phyloP scores from a whole-genome alignment of 2,329 filamentous ascomycete genomes.

The Colletotrichum noveboracense region DNA sequence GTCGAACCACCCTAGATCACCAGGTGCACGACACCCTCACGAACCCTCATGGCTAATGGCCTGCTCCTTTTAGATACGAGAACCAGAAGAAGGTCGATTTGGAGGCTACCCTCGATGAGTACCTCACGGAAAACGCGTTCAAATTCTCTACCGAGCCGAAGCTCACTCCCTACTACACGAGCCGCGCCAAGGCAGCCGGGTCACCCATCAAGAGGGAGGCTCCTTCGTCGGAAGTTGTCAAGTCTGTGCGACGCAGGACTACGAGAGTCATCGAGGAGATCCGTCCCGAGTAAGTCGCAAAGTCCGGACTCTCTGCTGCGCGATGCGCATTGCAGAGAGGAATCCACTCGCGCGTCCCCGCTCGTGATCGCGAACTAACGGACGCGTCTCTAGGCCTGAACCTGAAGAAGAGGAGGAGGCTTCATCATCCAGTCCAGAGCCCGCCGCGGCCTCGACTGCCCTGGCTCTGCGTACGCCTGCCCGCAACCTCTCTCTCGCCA shows the following conservation, averaged over 20 bases:
- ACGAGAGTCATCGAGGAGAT: constrained; percentile 52
- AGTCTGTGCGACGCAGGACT: constrained; percentile 49
- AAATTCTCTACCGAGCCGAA: constrained; percentile 67
- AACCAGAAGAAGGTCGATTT: constrained; percentile 80
- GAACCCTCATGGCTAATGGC: background rate
- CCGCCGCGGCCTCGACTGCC: constrained; percentile 45
- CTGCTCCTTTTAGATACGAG: constrained; percentile 60
- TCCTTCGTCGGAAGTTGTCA: constrained; percentile 43
- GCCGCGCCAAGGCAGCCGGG: constrained; percentile 61
- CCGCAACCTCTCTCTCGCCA: constrained; percentile 58
- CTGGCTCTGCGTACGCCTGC: constrained; percentile 51
- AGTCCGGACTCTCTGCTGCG: background rate
- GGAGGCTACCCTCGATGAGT: constrained; percentile 74
- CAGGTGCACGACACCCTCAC: constrained; percentile 25
- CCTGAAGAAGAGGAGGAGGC: background rate
- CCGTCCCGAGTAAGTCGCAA: constrained; percentile 45
- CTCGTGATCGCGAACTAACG: constrained; percentile 7
- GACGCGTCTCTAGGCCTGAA: constrained; percentile 1
- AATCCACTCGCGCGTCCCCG: background rate
- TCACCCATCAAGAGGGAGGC: constrained; percentile 68
- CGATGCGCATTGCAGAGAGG: background rate
- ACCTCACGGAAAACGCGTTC: constrained; percentile 72
- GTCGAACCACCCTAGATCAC: constrained; percentile 11
- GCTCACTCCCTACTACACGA: constrained; percentile 79
- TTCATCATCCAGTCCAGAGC: constrained; percentile 26